Percentiles rank a stretch among this genome's conserved stretches.
These are phyloP conservation scores for Rosa multiflora DNA, from an alignment of 306 rosid genomes.

Conservation along the genomic window DNA sequence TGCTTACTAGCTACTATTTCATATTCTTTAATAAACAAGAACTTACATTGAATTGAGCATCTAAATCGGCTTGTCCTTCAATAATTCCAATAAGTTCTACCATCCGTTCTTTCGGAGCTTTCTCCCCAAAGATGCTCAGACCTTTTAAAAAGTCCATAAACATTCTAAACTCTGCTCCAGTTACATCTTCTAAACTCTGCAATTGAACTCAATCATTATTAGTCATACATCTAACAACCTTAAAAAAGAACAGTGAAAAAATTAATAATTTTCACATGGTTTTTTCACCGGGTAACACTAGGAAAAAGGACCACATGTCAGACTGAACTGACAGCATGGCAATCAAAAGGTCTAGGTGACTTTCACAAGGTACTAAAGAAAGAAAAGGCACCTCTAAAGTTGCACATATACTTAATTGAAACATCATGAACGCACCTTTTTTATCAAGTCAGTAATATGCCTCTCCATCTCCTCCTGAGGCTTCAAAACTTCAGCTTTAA, in stretches of 20 bases:
- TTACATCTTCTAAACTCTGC: slow-evolving; percentile 88
- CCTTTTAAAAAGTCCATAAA: slow-evolving; percentile 88
- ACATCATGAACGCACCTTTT: slow-evolving; percentile 54
- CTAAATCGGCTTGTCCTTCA: slow-evolving; percentile 96
- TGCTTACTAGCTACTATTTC: background rate
- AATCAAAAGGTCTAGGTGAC: background rate
- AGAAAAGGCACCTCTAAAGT: background rate
- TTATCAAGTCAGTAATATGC: slow-evolving; percentile 90
- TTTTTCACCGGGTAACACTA: background rate
- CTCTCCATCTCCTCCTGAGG: slow-evolving; percentile 98
- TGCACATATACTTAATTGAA: slow-evolving; percentile 19
- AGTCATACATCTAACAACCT: slow-evolving; percentile 25
- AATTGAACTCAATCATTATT: slow-evolving; percentile 34
- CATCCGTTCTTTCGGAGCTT: slow-evolving; percentile 79
- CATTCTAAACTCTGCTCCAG: slow-evolving; percentile 87
- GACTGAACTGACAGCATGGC: background rate
- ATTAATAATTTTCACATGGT: background rate
- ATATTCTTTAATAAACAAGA: background rate
- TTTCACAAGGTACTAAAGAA: background rate
- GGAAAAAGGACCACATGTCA: background rate
- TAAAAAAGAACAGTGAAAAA: slow-evolving; percentile 4
- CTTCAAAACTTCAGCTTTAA: slow-evolving; percentile 81
- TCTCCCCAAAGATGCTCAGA: slow-evolving; percentile 82
- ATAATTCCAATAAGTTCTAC: slow-evolving; percentile 85
- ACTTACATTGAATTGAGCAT: slow-evolving; percentile 80